These are phyloP conservation scores for Fraxinus velutina DNA, from an alignment of 305 asterid species.

Conservation along the genomic window DNA sequence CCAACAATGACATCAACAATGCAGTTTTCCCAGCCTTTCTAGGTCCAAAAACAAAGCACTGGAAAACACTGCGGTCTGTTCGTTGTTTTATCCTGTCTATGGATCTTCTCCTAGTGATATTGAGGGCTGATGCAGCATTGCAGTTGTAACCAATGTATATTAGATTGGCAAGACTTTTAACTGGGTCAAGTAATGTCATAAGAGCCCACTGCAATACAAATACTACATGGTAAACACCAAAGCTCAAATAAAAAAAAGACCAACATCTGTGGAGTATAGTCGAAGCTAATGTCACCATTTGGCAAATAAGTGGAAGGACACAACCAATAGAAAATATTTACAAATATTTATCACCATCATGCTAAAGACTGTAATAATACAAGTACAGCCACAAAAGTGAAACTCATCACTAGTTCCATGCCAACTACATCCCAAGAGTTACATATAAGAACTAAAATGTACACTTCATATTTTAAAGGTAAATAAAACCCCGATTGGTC, in stretches of 20 bases:
- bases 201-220: conserved; percentile 84
- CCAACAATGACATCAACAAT: conserved; percentile 64
- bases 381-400: background rate
- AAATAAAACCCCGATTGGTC: background rate
- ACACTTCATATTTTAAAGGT: background rate
- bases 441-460: conserved; percentile 1
- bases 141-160: conserved; percentile 82
- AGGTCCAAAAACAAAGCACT: conserved; percentile 91
- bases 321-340: background rate
- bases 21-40: conserved; percentile 85
- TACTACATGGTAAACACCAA: conserved; percentile 34
- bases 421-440: conserved; percentile 5
- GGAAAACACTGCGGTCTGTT: conserved; percentile 75
- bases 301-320: background rate
- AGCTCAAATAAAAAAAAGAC: conserved; percentile 6
- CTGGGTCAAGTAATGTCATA: conserved; percentile 87
- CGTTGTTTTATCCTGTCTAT: conserved; percentile 73
- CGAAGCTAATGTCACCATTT: conserved; percentile 1
- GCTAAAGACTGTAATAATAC: conserved; percentile 5
- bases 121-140: conserved; percentile 72
- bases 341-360: background rate
- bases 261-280: conserved; percentile 4
- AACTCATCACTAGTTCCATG: background rate
- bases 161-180: conserved; percentile 83
- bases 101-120: conserved; percentile 70